Evolutionary conservation across 2,329 filamentous ascomycete genomes (phyloP).

Genomic region (Aspergillus texensis): DNA sequence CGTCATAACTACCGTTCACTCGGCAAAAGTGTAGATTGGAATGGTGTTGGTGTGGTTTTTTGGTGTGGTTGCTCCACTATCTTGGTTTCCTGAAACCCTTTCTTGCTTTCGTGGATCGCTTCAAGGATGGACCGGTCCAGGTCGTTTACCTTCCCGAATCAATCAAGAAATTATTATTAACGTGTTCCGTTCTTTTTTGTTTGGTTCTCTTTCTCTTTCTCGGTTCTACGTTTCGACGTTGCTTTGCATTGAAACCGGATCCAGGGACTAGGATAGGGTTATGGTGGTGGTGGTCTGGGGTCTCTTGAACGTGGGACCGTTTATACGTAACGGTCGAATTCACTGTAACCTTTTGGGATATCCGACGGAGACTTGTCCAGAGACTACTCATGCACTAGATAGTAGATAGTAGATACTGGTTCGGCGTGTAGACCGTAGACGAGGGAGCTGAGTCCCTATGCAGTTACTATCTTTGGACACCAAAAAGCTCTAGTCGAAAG

Average conservation of each 20-base stretch:
- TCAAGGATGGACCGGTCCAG: constrained; percentile 11
- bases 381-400: not conserved
- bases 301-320: not conserved
- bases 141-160: constrained; percentile 1
- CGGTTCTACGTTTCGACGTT: not conserved
- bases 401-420: not conserved
- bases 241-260: not conserved
- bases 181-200: not conserved
- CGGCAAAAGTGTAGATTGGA: constrained; percentile 12
- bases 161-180: not conserved
- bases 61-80: constrained; percentile 14
- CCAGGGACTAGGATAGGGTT: not conserved
- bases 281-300: not conserved
- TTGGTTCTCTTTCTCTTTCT: not conserved
- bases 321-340: not conserved
- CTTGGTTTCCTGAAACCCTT: constrained; percentile 10
- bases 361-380: not conserved
- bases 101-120: constrained; percentile 3
- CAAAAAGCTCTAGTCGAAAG: not conserved
- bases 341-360: not conserved
- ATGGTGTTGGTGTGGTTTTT: constrained; percentile 7
- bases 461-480: constrained; percentile 5
- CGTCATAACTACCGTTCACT: constrained; percentile 11
- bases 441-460: not conserved
- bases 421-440: not conserved